A percentile compares a stretch with the other conserved stretches of the same genome.
phyloP scores from a whole-genome alignment of 164 flowering plant genomes.

The Vitis labrusca region DNA sequence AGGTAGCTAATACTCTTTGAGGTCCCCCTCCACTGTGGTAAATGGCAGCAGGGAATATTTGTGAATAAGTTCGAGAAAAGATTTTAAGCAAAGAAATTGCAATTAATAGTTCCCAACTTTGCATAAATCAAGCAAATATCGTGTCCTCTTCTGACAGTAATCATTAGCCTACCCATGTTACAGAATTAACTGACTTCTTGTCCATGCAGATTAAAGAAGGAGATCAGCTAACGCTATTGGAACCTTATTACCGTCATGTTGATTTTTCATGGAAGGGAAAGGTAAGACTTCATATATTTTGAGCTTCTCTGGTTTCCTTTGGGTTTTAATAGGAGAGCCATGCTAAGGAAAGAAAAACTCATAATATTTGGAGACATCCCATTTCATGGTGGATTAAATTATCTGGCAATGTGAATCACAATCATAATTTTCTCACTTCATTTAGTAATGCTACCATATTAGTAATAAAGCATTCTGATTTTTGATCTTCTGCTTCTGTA shows the following conservation, averaged over 20 bases:
- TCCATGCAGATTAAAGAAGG: slow-evolving; percentile 73
- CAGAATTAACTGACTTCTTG: background rate
- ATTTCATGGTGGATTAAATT: background rate
- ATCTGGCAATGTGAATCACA: background rate
- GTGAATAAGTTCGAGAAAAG: too few species aligned
- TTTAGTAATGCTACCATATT: background rate
- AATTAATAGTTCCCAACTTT: background rate
- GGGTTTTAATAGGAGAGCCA: background rate
- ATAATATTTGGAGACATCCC: background rate
- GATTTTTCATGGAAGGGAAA: slow-evolving; percentile 75
- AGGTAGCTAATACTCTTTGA: too few species aligned
- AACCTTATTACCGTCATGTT: slow-evolving; percentile 49
- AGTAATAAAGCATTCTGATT: background rate
- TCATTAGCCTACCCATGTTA: background rate
- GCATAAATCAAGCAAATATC: background rate
- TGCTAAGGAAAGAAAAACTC: background rate
- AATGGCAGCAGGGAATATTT: too few species aligned
- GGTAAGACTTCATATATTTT: slow-evolving; percentile 33
- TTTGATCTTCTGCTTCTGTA: slow-evolving; percentile 3
- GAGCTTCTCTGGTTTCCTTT: background rate
- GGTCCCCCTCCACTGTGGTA: too few species aligned
- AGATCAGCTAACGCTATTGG: slow-evolving; percentile 66
- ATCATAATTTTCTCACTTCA: background rate
- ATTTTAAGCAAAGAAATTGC: background rate
- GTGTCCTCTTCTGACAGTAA: background rate